phyloP scores from a whole-genome alignment of 2,329 filamentous ascomycete genomes.

The Trichoderma gracile region DNA sequence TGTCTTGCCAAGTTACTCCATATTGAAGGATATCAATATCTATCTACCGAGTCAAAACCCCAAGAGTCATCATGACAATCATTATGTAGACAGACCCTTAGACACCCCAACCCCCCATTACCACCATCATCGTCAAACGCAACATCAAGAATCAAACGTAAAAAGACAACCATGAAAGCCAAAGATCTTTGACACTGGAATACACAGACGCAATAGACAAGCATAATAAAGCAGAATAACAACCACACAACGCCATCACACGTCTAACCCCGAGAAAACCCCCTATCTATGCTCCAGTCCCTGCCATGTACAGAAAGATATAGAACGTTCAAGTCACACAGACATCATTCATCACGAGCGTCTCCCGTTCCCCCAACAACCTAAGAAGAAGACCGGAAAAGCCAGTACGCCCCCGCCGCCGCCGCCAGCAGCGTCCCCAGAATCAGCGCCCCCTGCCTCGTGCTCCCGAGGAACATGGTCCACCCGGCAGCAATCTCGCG shows the following conservation, averaged over 20 bases:
- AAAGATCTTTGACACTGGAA: no score
- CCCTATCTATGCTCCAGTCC: neutral
- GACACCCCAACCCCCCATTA: no score
- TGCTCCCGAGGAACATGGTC: slow-evolving; percentile 57
- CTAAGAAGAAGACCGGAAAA: slow-evolving; percentile 29
- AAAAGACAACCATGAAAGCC: no score
- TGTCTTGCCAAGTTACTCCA: no score
- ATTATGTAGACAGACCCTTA: no score
- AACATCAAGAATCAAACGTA: no score
- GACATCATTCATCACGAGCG: neutral
- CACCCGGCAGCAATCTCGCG: slow-evolving; percentile 54
- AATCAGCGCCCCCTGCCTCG: slow-evolving; percentile 50
- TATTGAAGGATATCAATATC: no score
- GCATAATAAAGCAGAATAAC: neutral
- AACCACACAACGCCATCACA: neutral
- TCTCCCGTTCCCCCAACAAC: neutral
- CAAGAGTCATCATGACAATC: no score
- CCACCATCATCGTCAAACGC: no score
- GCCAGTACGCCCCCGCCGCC: slow-evolving; percentile 50
- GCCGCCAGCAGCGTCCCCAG: slow-evolving; percentile 47
- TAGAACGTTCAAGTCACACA: neutral
- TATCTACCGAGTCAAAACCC: no score
- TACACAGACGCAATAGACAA: no score
- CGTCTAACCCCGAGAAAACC: neutral
- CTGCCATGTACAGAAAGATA: neutral